phyloP scores from a whole-genome alignment of 176 grass and related monocot genomes.

The Zoysia pacifica region DNA sequence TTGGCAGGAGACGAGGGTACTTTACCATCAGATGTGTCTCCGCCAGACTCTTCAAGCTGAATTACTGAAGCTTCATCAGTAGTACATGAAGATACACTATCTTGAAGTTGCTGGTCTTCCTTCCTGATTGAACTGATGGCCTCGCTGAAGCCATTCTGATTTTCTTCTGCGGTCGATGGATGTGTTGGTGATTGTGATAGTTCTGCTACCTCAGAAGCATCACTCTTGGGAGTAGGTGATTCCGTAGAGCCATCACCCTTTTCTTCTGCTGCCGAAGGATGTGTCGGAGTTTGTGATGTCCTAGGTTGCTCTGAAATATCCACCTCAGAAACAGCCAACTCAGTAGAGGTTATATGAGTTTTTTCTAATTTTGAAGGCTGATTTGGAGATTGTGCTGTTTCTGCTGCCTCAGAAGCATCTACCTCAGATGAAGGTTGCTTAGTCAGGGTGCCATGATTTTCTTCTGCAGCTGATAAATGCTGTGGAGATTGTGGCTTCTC shows the following conservation, averaged over 20 bases:
- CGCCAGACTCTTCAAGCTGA: conserved; percentile 26
- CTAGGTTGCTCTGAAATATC: conserved; percentile 32
- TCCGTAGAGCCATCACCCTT: conserved; percentile 20
- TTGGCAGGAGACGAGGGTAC: conserved; percentile 45
- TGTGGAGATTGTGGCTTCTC: conserved; percentile 39
- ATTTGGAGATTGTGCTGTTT: conserved; percentile 38
- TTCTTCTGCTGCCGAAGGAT: conserved; percentile 37
- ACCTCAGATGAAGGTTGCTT: conserved; percentile 41
- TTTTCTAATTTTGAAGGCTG: conserved; percentile 46
- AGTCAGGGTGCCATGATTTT: conserved; percentile 42
- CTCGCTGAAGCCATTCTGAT: neutral
- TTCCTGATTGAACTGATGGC: conserved; percentile 31
- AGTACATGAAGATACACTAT: conserved; percentile 10
- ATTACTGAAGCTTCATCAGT: conserved; percentile 20
- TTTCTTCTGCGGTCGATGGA: conserved; percentile 41
- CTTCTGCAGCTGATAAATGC: conserved; percentile 40
- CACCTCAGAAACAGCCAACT: conserved; percentile 20
- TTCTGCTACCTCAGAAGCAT: conserved; percentile 28
- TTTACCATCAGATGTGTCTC: conserved; percentile 39
- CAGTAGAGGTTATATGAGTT: conserved; percentile 19
- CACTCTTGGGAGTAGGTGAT: conserved; percentile 22
- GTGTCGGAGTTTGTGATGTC: conserved; percentile 30
- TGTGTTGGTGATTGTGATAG: conserved; percentile 17
- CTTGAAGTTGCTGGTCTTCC: conserved; percentile 42
- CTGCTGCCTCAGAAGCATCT: conserved; percentile 52